phyloP scores from a whole-genome alignment of 108 stramenopile genomes.

The Pinguiococcus pyrenoidosus region DNA sequence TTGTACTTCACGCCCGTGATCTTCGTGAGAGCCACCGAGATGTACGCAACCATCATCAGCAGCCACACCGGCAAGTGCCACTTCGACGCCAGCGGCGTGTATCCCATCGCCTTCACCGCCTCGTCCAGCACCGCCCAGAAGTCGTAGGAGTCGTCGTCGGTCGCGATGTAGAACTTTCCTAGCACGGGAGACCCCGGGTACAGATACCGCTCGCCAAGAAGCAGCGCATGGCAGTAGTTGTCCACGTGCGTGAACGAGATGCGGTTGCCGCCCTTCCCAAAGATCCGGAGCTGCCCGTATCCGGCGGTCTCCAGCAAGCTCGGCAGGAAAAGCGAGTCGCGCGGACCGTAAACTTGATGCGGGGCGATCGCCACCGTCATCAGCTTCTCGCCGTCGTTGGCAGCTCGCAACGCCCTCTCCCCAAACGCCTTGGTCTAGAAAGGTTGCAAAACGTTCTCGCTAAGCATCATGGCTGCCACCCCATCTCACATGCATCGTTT shows the following conservation, averaged over 20 bases:
- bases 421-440: constrained; percentile 76
- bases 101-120: constrained; percentile 75
- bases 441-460: neutral
- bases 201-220: constrained; percentile 70
- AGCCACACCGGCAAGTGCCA: constrained; percentile 61
- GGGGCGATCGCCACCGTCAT: constrained; percentile 78
- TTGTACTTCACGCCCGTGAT: constrained; percentile 63
- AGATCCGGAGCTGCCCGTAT: constrained; percentile 66
- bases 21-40: constrained; percentile 24
- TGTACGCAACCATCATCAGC: constrained; percentile 59
- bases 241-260: constrained; percentile 87
- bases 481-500: no score
- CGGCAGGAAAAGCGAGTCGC: constrained; percentile 74
- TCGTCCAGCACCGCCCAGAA: constrained; percentile 86
- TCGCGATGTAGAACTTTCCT: constrained; percentile 90
- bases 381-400: constrained; percentile 31
- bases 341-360: constrained; percentile 91
- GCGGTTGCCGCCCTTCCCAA: constrained; percentile 71
- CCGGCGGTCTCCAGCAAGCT: constrained; percentile 72
- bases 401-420: constrained; percentile 56
- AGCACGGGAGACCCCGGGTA: constrained; percentile 59
- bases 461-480: no score
- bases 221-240: constrained; percentile 91
- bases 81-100: constrained; percentile 57
- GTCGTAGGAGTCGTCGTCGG: constrained; percentile 63